phyloP scores from a whole-genome alignment of 1,139 yeast genomes.

The Fermentozyma sake region DNA sequence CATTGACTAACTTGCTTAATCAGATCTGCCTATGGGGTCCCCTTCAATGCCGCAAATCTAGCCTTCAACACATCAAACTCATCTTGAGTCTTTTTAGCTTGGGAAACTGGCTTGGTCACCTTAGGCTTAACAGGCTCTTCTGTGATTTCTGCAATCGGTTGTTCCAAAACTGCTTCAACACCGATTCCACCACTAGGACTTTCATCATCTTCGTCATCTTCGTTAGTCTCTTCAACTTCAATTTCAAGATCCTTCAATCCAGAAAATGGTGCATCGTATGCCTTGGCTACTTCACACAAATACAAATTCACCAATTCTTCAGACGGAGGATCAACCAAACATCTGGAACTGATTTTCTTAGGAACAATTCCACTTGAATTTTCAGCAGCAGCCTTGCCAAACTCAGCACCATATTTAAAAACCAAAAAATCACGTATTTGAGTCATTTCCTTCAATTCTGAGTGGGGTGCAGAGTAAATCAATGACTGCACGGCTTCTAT shows the following conservation, averaged over 20 bases:
- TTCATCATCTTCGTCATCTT: conserved; percentile 15
- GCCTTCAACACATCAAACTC: conserved; percentile 44
- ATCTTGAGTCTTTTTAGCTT: conserved; percentile 12
- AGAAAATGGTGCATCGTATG: conserved; percentile 74
- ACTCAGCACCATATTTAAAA: conserved; percentile 59
- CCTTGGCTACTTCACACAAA: conserved; percentile 73
- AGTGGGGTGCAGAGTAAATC: conserved; percentile 64
- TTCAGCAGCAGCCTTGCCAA: conserved; percentile 58
- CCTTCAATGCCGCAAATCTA: conserved; percentile 44
- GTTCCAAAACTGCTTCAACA: too few species aligned
- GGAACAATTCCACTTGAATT: conserved; percentile 55
- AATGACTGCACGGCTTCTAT: conserved; percentile 73
- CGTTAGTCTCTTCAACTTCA: conserved; percentile 8
- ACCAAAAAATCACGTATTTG: conserved; percentile 60
- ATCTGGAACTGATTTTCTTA: conserved; percentile 57
- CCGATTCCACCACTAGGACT: too few species aligned
- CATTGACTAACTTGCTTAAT: too few species aligned
- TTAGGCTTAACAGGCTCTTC: background rate
- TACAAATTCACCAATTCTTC: conserved; percentile 64
- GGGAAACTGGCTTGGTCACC: conserved; percentile 1
- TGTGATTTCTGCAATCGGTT: too few species aligned
- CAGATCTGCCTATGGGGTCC: too few species aligned
- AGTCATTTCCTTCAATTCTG: conserved; percentile 71
- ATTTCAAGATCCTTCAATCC: conserved; percentile 40
- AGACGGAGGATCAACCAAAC: conserved; percentile 66